Percentiles rank a stretch among this genome's conserved stretches.
Evolutionary conservation across 1,284 basidiomycete species (phyloP).

Genomic region (Bondarzewia mesenterica): DNA sequence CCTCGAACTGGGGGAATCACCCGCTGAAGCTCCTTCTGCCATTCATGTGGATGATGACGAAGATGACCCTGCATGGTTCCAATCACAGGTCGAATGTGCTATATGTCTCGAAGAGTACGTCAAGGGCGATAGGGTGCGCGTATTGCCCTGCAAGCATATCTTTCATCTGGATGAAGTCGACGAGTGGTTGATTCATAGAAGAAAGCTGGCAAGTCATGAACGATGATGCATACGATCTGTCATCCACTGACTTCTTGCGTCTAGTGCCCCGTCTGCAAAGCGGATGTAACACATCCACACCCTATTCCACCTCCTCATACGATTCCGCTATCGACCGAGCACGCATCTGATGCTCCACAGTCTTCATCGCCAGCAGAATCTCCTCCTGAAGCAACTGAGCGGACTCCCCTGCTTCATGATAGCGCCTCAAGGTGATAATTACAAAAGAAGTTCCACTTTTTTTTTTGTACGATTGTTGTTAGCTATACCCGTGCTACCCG

Average conservation of each 20-base stretch:
- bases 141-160: constrained; percentile 85
- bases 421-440: constrained; percentile 7
- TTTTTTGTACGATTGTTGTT: constrained; percentile 5
- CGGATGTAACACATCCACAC: constrained; percentile 71
- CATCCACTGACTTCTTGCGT: constrained; percentile 7
- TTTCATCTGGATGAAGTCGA: constrained; percentile 84
- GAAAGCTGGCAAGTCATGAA: constrained; percentile 71
- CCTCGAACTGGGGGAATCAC: constrained; percentile 17
- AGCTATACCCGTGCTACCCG: background rate
- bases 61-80: constrained; percentile 59
- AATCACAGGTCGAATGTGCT: constrained; percentile 73
- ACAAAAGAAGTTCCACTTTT: constrained; percentile 13
- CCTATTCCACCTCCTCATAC: constrained; percentile 9
- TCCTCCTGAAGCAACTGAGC: constrained; percentile 22
- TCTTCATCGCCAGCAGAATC: constrained; percentile 8
- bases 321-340: background rate
- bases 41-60: constrained; percentile 16
- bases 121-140: constrained; percentile 79
- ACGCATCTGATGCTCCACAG: constrained; percentile 10
- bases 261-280: constrained; percentile 85
- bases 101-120: constrained; percentile 85
- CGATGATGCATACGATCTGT: background rate
- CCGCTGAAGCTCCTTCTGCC: constrained; percentile 14
- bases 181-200: constrained; percentile 82
- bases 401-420: constrained; percentile 27